Evolutionary conservation across 805 yeast genomes (phyloP).

Genomic region (Pichia nakasei): DNA sequence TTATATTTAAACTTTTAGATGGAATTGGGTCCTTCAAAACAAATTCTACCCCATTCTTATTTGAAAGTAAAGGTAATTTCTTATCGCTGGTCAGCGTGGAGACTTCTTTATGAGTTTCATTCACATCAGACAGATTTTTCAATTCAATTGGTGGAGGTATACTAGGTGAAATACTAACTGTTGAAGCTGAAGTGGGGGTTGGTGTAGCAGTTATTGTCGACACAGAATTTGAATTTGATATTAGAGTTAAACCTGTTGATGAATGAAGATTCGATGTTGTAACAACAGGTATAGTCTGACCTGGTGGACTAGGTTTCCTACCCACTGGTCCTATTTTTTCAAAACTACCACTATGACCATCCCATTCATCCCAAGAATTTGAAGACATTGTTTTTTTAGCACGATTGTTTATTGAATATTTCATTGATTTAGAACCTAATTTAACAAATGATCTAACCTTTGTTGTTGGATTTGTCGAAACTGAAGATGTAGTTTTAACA

Average conservation of each 20-base stretch:
- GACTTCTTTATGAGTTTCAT: too few species aligned
- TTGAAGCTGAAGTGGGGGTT: not conserved
- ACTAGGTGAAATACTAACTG: not conserved
- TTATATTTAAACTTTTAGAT: not conserved
- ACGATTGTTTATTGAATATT: not conserved
- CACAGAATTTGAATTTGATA: not conserved
- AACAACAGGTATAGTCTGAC: conserved; percentile 26
- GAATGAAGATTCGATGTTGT: conserved; percentile 23
- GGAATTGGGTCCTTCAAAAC: not conserved
- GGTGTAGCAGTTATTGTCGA: not conserved
- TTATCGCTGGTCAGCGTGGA: too few species aligned
- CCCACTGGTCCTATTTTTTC: conserved; percentile 30
- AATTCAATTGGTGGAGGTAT: not conserved
- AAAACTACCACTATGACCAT: conserved; percentile 16
- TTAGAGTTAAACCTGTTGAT: not conserved
- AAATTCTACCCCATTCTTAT: not conserved
- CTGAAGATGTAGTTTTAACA: not conserved
- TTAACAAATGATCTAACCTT: conserved; percentile 8
- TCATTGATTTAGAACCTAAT: conserved; percentile 6
- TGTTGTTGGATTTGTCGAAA: not conserved
- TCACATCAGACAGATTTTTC: too few species aligned
- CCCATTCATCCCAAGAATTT: conserved; percentile 5
- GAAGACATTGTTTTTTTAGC: not conserved
- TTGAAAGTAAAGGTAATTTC: not conserved
- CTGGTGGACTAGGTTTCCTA: conserved; percentile 26